Evolutionary conservation across 768 basidiomycete species (phyloP).

Genomic region (Kwoniella mangroviensis): DNA sequence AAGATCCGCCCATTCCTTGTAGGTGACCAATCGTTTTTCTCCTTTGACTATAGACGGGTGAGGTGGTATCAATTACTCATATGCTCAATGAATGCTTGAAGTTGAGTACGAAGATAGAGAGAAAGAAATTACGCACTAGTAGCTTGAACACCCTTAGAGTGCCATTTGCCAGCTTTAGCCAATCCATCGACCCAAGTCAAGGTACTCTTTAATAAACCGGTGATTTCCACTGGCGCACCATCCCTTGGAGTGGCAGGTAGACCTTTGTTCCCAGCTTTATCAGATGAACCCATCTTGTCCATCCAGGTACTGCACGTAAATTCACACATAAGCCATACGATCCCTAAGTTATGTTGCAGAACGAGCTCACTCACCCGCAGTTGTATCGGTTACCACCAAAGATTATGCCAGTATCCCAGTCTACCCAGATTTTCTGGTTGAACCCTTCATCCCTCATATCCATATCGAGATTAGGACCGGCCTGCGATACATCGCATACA

Average conservation of each 20-base stretch:
- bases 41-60: slow-evolving; percentile 67
- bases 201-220: slow-evolving; percentile 88
- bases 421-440: slow-evolving; percentile 88
- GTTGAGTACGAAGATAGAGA: no score
- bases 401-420: slow-evolving; percentile 92
- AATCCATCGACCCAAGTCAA: slow-evolving; percentile 83
- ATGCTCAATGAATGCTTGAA: no score
- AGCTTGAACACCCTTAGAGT: slow-evolving; percentile 85
- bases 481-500: slow-evolving; percentile 53
- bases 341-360: no score
- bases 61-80: neutral
- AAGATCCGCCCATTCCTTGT: slow-evolving; percentile 85
- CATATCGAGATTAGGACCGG: slow-evolving; percentile 93
- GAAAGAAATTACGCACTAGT: slow-evolving; percentile 64
- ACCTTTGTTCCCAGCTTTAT: slow-evolving; percentile 89
- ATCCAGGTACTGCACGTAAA: slow-evolving; percentile 52
- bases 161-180: slow-evolving; percentile 71
- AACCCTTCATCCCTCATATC: slow-evolving; percentile 95
- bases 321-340: no score
- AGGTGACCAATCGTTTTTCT: slow-evolving; percentile 72
- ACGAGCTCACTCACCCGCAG: slow-evolving; percentile 47
- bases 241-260: slow-evolving; percentile 94
- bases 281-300: slow-evolving; percentile 96
- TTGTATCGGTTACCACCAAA: slow-evolving; percentile 74
- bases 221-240: slow-evolving; percentile 94